Evolutionary conservation across 192 early-diverging fungal genomes (phyloP), one percentile per base, ranked within the genome.

Genomic region (Funneliformis mosseae): DNA sequence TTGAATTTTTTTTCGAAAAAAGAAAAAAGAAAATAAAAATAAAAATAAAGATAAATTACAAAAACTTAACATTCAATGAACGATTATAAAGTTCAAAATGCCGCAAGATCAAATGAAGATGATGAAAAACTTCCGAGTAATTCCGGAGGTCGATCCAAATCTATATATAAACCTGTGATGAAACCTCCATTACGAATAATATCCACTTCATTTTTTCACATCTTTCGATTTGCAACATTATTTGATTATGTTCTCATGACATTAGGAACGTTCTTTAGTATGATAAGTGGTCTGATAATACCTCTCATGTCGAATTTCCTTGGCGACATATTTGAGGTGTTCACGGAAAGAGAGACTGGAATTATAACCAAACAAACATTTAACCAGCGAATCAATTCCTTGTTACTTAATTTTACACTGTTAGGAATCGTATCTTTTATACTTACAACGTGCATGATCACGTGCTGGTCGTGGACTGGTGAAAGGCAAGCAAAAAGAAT

Each of bases 401-500:
- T 45, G 33, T 21, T 68, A 42, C 6, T 48, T 2, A 3, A 69
- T 59, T 89, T 89, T 80, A 78, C 90, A 10, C 60, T 87, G 4
- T 84, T 91, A 39, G 75, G 84, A 3, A 74, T 92, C 42, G 88
- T 81, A 7, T 48, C 79, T 42, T 68, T 84, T 74, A 48, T 83
- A 23, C 28, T 48, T 11, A 62, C 38, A 18, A 64, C 71, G 9
- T 48, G 45, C 1, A 83, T 81, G 25, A 80, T 73, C 3, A 67
- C 63, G 8, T 75, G 73, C 14, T 81, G 82, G 41, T 59, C 67
- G 59, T 73, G 82, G 46, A 81, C 82, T 60, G 92, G 89, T 66
- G 93, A 94, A 76, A 84, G 83, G 70, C 85, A 93, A 55, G 92
- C 93, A 21, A 85, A 88, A 48, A 82, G 88, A 39, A 81, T 93